Base-by-base conservation (phyloP, 345 rosid genomes). In the Tarenaya hassleriana region DNA sequence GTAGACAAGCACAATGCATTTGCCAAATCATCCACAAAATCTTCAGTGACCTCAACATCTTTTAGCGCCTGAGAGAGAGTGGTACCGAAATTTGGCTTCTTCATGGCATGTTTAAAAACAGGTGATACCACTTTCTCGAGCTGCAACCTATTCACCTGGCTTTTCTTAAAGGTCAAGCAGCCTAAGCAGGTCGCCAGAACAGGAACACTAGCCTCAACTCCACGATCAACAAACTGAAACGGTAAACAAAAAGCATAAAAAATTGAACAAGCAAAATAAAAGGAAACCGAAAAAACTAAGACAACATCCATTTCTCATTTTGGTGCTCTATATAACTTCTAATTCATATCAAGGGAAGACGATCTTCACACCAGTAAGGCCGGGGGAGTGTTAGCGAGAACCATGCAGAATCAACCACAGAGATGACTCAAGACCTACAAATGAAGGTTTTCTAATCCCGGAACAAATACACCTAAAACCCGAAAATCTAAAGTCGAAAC, bases 141-240 rank as follows among this genome's bases (percentile, higher is more conserved):
- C 61, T 73, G 82, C 35, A 17, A 58, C 5, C 43, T 3, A 61
- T 72, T 70, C 20, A 53, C 31, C 37, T 73, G 88, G 16, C 69
- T 60, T 68, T 59, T 68, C 34, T 60, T 73, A 64, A 40, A 50
- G 61, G 70, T 67, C 59, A 91, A 63, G 64, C 59, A 63, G 38
- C 71, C 94, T 52, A 87, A 60, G 73, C 85, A 84, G 35, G 78
- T 71, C 55, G 76, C 77, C 45, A 91, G 76, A 62, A 79, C 67
- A 56, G 76, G 47, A 64, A 81, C 52, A 70, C 80, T 58, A 52
- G 69, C 84, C 69, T 76, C 88, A 33, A 67, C 49, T 50, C 92
- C 98, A 75, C 37, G 56, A 49, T 81, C 88, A 55, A 67, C 58
- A 52, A 86, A 73, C 97, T 90, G 76, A 52, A 12, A 39, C 31